phyloP scores from a whole-genome alignment of 306 rosid species.

The Senna siamea region DNA sequence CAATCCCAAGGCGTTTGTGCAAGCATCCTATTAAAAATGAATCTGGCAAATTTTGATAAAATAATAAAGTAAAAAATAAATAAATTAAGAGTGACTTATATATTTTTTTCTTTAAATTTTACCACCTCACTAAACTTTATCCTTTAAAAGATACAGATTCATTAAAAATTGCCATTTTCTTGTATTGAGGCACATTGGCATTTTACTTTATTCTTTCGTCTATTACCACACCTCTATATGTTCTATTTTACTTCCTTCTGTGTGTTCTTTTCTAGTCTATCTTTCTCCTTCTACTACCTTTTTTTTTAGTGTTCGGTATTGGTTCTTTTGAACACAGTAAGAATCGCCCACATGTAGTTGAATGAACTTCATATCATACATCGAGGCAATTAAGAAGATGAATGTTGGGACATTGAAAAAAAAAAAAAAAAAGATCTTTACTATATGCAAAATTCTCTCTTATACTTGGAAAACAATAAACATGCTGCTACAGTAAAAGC shows the following conservation, averaged over 20 bases:
- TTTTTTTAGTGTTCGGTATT: background rate
- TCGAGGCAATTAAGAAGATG: background rate
- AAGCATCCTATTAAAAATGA: background rate
- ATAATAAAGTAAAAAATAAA: too few relatives aligned
- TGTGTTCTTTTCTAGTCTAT: background rate
- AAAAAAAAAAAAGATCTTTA: background rate
- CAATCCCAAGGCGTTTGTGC: conserved; percentile 27
- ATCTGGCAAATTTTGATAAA: too few relatives aligned
- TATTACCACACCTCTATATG: background rate
- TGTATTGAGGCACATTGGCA: background rate
- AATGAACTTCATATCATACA: background rate
- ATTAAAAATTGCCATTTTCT: background rate
- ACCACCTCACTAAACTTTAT: too few relatives aligned
- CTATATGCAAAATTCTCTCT: background rate
- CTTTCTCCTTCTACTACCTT: background rate
- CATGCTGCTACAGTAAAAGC: conserved; percentile 14
- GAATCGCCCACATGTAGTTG: background rate
- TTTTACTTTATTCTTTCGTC: background rate
- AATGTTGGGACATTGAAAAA: background rate
- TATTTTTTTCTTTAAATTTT: too few relatives aligned
- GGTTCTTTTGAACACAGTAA: background rate
- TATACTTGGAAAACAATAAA: background rate
- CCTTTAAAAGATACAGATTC: too few relatives aligned
- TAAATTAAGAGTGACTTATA: too few relatives aligned
- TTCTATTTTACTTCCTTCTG: background rate